Base-by-base conservation (phyloP, 1,284 basidiomycete genomes). In the Bjerkandera adusta region DNA sequence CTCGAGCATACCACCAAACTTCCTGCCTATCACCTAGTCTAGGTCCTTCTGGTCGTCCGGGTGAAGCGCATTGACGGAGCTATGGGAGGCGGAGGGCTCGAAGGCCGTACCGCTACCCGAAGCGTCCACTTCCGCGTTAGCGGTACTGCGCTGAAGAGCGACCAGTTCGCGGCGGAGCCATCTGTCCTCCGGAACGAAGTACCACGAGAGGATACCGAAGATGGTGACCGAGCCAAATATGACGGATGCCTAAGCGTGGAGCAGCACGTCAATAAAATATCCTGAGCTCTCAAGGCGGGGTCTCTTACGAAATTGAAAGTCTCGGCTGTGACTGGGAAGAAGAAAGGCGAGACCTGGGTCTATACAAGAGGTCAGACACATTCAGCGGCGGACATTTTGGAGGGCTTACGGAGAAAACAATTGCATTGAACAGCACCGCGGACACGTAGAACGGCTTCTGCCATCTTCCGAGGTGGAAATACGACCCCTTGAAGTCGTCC, bases 271-370 rank as follows among this genome's bases (percentile, higher is more conserved):
- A 22, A 22, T 7, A 38, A 38, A 6, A 38, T n/a, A n/a, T n/a
- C n/a, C n/a, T n/a, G n/a, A n/a, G n/a, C n/a, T n/a, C n/a, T n/a
- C n/a, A 22, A 37, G 29, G 29, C 38, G 26, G 15, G 7, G n/a
- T 18, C 1, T 73, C 84, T 66, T 54, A 88, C 85, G 59, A 90
- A 92, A 64, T 92, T 92, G 71, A 92, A 89, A 0, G 74, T 82
- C 48, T 79, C 64, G 0, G 84, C 73, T 6, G 70, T 78, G 29
- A 89, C 85, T 2, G 91, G 89, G 71, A 88, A 92, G 62, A 73
- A 78, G 71, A 91, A 92, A 1, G 91, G 90, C 30, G 89, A 90
- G 44, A 89, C 71, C 67, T 85, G 79, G 46, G 84, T 80, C 85
- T 87, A 56, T 13, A 32, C 43, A 50, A 27, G 22, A 47, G 30